Conservation (phyloP, 2,329 filamentous ascomycete genomes). For the Fusarium subtropicale region DNA sequence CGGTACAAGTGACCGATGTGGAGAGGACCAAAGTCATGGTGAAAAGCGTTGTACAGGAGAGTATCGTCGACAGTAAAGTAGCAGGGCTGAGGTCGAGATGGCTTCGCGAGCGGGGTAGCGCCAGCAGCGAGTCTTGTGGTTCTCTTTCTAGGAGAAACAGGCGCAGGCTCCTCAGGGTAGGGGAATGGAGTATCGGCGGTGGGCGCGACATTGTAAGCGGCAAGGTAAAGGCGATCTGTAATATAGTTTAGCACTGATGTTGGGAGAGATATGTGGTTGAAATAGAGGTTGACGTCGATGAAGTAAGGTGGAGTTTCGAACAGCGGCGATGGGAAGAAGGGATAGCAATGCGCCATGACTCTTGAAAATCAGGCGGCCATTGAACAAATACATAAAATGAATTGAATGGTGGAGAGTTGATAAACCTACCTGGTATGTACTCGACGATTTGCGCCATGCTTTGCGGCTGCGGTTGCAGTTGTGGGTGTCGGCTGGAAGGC, state of each 20-base stretch:
- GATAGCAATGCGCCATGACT: conserved; percentile 51
- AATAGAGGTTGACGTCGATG: conserved; percentile 15
- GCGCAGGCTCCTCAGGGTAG: conserved; percentile 76
- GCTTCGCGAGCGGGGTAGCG: conserved; percentile 49
- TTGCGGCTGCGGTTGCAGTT: conserved; percentile 20
- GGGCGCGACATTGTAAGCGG: conserved; percentile 82
- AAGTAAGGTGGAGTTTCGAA: conserved; percentile 25
- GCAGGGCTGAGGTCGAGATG: conserved; percentile 70
- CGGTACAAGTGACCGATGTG: conserved; percentile 98
- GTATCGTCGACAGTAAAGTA: conserved; percentile 97
- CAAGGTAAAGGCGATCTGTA: conserved; percentile 92
- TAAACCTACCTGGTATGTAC: conserved; percentile 85
- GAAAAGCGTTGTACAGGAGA: conserved; percentile 97
- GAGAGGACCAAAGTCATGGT: conserved; percentile 96
- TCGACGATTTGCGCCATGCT: conserved; percentile 92
- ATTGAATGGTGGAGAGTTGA: conserved; percentile 43
- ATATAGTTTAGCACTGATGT: conserved; percentile 46
- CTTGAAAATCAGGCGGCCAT: conserved; percentile 24
- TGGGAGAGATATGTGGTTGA: conserved; percentile 29
- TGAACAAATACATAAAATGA: conserved; percentile 14
- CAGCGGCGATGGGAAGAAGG: conserved; percentile 22
- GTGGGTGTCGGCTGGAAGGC: conserved; percentile 58
- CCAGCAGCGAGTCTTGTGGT: conserved; percentile 69
- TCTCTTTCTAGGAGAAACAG: conserved; percentile 53
- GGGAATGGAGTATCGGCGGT: conserved; percentile 87